Conservation (phyloP, 768 basidiomycete genomes). For the Stropharia rugosoannulata region DNA sequence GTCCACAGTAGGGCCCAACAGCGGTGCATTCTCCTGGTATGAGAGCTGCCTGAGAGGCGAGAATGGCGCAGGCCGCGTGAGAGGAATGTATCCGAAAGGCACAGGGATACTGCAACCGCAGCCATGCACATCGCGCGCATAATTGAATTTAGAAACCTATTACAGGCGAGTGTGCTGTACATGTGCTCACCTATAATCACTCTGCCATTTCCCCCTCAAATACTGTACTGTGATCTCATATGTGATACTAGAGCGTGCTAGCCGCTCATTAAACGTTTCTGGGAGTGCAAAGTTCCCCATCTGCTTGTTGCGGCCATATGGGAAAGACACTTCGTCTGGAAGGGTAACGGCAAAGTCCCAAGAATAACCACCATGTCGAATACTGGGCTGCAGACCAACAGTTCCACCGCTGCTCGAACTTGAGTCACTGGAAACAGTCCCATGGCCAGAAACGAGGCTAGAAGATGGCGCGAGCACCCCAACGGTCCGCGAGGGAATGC, state of each 20-base stretch:
- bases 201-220: slow-evolving; percentile 9
- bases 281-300: background rate
- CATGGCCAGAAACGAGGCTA: too few species aligned
- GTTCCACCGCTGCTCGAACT: background rate
- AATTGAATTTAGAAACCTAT: background rate
- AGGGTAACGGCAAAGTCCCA: slow-evolving; percentile 2
- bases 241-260: background rate
- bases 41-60: slow-evolving; percentile 34
- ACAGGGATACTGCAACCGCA: slow-evolving; percentile 27
- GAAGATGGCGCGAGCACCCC: background rate
- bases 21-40: slow-evolving; percentile 31
- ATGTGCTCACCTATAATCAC: slow-evolving; percentile 11
- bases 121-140: background rate
- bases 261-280: slow-evolving; percentile 2
- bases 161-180: background rate
- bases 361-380: background rate
- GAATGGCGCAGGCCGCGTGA: slow-evolving; percentile 28
- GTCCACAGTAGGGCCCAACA: slow-evolving; percentile 37
- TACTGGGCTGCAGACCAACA: background rate
- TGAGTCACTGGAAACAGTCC: background rate
- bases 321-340: background rate
- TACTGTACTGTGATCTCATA: background rate
- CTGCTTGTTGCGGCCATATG: background rate
- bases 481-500: slow-evolving; percentile 17
- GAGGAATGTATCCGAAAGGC: slow-evolving; percentile 33